Percentiles rank a stretch among this genome's conserved stretches.
Conservation (phyloP, 192 early-diverging fungal genomes). For the Dimargaris cristalligena region DNA sequence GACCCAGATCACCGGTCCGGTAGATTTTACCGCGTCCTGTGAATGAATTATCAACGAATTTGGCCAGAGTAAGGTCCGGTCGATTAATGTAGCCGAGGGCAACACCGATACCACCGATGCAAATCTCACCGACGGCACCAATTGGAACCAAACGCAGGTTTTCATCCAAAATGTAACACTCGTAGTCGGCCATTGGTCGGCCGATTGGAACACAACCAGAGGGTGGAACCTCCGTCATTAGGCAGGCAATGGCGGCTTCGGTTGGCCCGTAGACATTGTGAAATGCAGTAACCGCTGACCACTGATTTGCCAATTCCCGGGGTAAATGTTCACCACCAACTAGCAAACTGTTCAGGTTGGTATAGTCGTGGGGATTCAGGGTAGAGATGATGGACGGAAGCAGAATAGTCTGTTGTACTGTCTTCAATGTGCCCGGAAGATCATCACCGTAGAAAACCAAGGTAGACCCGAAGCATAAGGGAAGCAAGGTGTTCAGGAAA, state of each 20-base stretch:
- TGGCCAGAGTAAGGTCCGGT: conserved; percentile 25
- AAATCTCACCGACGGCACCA: conserved; percentile 34
- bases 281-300: neutral
- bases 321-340: neutral
- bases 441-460: too few relatives aligned
- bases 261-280: conserved; percentile 2
- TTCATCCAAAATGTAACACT: neutral
- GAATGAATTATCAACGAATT: conserved; percentile 44
- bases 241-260: neutral
- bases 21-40: conserved; percentile 28
- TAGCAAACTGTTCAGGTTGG: neutral
- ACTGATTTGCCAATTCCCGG: neutral
- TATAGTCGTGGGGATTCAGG: neutral
- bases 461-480: too few relatives aligned
- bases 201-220: neutral
- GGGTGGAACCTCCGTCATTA: neutral
- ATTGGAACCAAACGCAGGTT: conserved; percentile 5
- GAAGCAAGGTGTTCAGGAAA: too few relatives aligned
- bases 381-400: neutral
- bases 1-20: conserved; percentile 41
- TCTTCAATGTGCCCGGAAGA: too few relatives aligned
- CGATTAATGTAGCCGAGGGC: conserved; percentile 38
- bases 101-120: conserved; percentile 35
- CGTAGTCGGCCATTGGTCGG: neutral
- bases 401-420: too few relatives aligned